phyloP scores from a whole-genome alignment of 108 stramenopile species.

The Cyclotella baltica region DNA sequence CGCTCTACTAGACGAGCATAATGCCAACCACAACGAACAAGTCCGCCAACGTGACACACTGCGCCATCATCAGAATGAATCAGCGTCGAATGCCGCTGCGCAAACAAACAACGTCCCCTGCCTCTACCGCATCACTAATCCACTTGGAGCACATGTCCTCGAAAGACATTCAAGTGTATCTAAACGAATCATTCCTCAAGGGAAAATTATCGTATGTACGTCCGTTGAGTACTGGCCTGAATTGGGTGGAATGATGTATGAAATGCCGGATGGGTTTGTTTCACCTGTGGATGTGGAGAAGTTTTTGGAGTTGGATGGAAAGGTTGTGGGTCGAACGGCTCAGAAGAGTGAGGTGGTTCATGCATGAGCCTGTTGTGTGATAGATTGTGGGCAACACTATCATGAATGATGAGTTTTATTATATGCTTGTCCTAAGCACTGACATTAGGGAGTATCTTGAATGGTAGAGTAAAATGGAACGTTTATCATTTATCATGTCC shows the following conservation, averaged over 20 bases:
- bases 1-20: neutral
- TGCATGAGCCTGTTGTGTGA: no score
- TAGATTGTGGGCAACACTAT: no score
- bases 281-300: conserved; percentile 25
- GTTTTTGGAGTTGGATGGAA: conserved; percentile 23
- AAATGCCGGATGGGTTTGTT: conserved; percentile 46
- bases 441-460: no score
- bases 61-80: neutral
- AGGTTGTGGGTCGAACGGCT: no score
- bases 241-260: conserved; percentile 24
- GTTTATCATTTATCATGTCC: no score
- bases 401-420: no score
- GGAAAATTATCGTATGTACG: conserved; percentile 37
- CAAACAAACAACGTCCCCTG: conserved; percentile 32
- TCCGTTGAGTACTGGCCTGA: conserved; percentile 37
- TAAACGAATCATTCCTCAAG: conserved; percentile 28
- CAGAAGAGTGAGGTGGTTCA: no score
- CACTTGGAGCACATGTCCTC: conserved; percentile 36
- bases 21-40: neutral
- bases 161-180: conserved; percentile 1
- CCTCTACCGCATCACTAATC: conserved; percentile 37
- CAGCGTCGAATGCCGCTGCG: neutral
- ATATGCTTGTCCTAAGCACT: no score
- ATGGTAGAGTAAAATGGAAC: no score
- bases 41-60: neutral